Percentiles rank a stretch among this genome's conserved stretches.
phyloP scores from a whole-genome alignment of 1,139 yeast species.

The Debaryomycetaceae sp. region DNA sequence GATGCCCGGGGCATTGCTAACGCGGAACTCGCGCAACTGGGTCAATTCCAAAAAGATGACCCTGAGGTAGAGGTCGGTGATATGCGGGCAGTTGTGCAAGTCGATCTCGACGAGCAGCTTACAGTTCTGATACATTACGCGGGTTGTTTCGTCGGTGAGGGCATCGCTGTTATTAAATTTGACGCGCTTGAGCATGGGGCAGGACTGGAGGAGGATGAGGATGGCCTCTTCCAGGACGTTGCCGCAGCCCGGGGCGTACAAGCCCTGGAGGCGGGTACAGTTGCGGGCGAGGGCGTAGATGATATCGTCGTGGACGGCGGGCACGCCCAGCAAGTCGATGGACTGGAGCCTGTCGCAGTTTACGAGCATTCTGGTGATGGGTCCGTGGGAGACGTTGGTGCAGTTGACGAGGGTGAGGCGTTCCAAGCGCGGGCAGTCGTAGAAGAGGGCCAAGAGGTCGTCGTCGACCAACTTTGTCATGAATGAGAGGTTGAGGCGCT shows the following conservation, averaged over 20 bases:
- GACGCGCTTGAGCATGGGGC: slow-evolving; percentile 73
- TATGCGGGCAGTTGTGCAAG: slow-evolving; percentile 69
- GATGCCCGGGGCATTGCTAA: slow-evolving; percentile 62
- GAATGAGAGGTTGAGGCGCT: slow-evolving; percentile 70
- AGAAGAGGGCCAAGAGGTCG: slow-evolving; percentile 40
- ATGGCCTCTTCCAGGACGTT: slow-evolving; percentile 59
- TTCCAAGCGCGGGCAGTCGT: slow-evolving; percentile 69
- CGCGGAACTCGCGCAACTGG: slow-evolving; percentile 73
- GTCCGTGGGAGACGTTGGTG: slow-evolving; percentile 46
- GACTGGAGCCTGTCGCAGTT: slow-evolving; percentile 70
- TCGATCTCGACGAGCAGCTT: slow-evolving; percentile 82
- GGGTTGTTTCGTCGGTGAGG: slow-evolving; percentile 61
- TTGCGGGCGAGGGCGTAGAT: slow-evolving; percentile 57
- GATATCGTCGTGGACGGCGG: slow-evolving; percentile 54
- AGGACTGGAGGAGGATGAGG: slow-evolving; percentile 43
- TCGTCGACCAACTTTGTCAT: slow-evolving; percentile 64
- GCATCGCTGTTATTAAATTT: slow-evolving; percentile 65
- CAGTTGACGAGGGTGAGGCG: slow-evolving; percentile 81
- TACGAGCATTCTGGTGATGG: slow-evolving; percentile 51
- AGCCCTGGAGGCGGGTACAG: slow-evolving; percentile 76
- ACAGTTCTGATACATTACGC: slow-evolving; percentile 56
- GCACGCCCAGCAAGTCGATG: slow-evolving; percentile 84
- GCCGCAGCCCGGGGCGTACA: slow-evolving; percentile 81
- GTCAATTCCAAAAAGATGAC: slow-evolving; percentile 54
- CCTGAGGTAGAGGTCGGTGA: slow-evolving; percentile 53